Base-by-base conservation (phyloP, 73 alveolate species). In the Blepharisma stoltei region DNA sequence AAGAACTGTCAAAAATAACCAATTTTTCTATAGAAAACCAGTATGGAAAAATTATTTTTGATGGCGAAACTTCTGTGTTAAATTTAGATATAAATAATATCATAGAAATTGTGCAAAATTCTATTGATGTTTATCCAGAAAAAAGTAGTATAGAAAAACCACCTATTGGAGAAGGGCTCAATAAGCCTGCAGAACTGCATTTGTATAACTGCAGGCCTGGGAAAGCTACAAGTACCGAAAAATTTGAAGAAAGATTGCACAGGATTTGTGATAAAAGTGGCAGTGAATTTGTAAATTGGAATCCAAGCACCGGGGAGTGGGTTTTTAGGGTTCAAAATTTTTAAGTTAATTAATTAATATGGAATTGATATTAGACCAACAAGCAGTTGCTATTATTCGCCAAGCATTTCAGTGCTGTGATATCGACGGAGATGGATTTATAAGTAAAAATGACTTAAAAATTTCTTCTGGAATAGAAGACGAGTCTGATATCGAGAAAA, bases 161-260 rank as follows among this genome's bases (percentile, higher is more conserved):
- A n/a, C 67, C 69, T 11, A 67, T 68, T 21, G 78, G 78, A 9
- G 20, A 38, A 68, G 67, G 67, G 5, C 67, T 68, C 2, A 68
- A 68, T 21, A 68, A 68, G 43, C 69, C 78, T 14, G 65, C 69
- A 27, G 67, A 27, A n/a, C 0, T 68, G 3, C 11, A 66, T 27
- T 14, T 68, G 68, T 68, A 27, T 21, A 68, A 68, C 66, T 14
- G n/a, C 25, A 52, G 21, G 66, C 66, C 66, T 14, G 21, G 21
- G 4, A 52, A 11, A 14, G 4, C n/a, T 52, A 52, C 4, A 1
- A 52, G 66, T 4, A 18, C 0, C 21, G 66, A 52, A 0, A 52
- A 18, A 52, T 52, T 14, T 18, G 25, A 52, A 18, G 66, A 52
- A 52, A 52, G 21, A 18, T 18, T 52, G 25, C n/a, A 1, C 2